A percentile compares a stretch with the other conserved stretches of the same genome.
Conservation (phyloP, 2,329 filamentous ascomycete genomes). For the Pseudonectria buxi region DNA sequence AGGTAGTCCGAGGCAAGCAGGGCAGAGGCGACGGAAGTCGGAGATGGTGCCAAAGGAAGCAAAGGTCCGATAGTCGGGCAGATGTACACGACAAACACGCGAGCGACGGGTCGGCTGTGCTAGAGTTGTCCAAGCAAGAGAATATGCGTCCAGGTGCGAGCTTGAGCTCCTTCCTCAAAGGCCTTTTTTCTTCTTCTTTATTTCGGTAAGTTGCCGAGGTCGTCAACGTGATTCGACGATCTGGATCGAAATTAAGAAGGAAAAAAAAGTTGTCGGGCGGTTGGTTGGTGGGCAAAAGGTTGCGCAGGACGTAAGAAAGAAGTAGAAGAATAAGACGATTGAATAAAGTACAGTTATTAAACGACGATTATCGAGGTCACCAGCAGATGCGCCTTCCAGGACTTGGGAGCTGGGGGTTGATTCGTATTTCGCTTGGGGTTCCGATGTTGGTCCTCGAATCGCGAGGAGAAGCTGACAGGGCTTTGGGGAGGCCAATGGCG, state of each 20-base stretch:
- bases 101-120: conserved; percentile 17
- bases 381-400: conserved; percentile 23
- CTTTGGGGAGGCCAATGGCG: conserved; percentile 10
- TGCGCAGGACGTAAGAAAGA: conserved; percentile 15
- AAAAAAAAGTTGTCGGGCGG: conserved; percentile 10
- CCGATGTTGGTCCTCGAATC: conserved; percentile 11
- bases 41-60: conserved; percentile 6
- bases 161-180: conserved; percentile 2
- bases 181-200: conserved; percentile 13
- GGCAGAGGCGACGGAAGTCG: neutral
- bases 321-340: conserved; percentile 23
- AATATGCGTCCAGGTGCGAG: conserved; percentile 19
- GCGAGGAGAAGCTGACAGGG: conserved; percentile 7
- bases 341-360: conserved; percentile 23
- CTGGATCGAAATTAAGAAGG: conserved; percentile 18
- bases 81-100: conserved; percentile 16
- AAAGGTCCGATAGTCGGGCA: conserved; percentile 14
- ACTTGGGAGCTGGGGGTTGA: conserved; percentile 15
- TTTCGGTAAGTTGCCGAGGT: conserved; percentile 21
- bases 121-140: conserved; percentile 12
- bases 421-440: conserved; percentile 4
- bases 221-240: conserved; percentile 8
- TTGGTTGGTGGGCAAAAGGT: conserved; percentile 6
- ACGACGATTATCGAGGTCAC: conserved; percentile 17
- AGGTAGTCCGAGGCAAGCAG: too few species aligned